These are phyloP conservation scores for Candida mesenterica DNA, from an alignment of 1,139 yeast species.

Conservation along the genomic window DNA sequence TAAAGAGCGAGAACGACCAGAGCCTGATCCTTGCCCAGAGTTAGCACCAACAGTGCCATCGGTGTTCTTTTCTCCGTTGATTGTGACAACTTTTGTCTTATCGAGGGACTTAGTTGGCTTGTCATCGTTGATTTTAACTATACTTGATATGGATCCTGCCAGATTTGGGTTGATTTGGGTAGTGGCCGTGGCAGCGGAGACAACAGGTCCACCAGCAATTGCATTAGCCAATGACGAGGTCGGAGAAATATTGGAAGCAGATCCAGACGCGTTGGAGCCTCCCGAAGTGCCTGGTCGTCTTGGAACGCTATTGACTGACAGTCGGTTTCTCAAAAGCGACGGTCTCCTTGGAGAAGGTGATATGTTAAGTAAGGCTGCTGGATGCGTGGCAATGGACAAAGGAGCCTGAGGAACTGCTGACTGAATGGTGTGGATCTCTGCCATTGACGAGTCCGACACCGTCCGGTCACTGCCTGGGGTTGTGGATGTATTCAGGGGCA, in stretches of 20 bases:
- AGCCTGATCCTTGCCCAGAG: no score
- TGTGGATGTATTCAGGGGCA: not conserved
- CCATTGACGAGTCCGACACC: not conserved
- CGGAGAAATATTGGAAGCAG: not conserved
- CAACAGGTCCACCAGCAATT: not conserved
- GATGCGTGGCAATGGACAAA: no score
- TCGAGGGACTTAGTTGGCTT: not conserved
- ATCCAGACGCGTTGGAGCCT: slow-evolving; percentile 3
- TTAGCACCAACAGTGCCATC: no score
- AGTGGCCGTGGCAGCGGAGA: slow-evolving; percentile 2
- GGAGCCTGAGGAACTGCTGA: no score
- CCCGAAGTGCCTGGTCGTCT: not conserved
- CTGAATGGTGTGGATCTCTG: no score
- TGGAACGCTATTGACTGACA: slow-evolving; percentile 3
- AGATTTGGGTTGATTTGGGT: slow-evolving; percentile 3
- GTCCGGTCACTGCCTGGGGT: slow-evolving; percentile 1
- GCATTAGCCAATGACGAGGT: not conserved
- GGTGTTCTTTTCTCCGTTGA: not conserved
- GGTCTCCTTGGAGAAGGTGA: slow-evolving; percentile 12
- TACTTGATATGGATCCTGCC: not conserved
- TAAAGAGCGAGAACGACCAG: slow-evolving; percentile 20
- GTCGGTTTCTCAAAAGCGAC: slow-evolving; percentile 14
- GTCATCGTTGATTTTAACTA: not conserved
- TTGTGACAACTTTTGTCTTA: not conserved
- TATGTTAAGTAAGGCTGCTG: slow-evolving; percentile 3